Conservation (phyloP, 176 grass and related monocot genomes). For the Tillandsia leiboldiana region DNA sequence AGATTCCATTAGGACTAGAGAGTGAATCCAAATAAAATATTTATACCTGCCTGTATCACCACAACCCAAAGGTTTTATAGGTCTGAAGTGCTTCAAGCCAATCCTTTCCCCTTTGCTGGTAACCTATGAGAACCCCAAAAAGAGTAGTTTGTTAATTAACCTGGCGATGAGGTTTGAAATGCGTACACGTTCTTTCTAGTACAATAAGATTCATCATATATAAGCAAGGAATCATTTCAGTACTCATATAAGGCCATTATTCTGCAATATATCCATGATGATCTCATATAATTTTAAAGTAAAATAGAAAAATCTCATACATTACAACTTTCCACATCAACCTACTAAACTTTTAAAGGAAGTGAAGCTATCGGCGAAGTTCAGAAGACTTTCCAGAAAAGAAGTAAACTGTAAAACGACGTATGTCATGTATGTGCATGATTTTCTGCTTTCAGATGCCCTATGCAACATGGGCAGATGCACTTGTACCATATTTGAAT, state of each 20-base stretch:
- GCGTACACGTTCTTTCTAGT: not conserved
- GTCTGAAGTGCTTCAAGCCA: slow-evolving; percentile 83
- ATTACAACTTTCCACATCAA: not conserved
- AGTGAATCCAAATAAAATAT: not conserved
- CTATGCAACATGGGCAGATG: not conserved
- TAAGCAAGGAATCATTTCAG: not conserved
- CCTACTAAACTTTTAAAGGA: not conserved
- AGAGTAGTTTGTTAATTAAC: not conserved
- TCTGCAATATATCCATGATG: not conserved
- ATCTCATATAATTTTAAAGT: not conserved
- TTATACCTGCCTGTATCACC: slow-evolving; percentile 95
- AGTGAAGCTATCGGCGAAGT: too few species aligned
- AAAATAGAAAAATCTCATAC: not conserved
- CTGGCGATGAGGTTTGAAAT: slow-evolving; percentile 1
- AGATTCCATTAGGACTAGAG: slow-evolving; percentile 14
- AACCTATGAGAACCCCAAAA: slow-evolving; percentile 35
- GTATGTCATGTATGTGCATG: not conserved
- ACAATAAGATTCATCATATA: not conserved
- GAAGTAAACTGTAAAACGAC: too few species aligned
- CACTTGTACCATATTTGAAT: too few species aligned
- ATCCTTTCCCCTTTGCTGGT: slow-evolving; percentile 50
- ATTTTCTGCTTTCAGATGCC: not conserved
- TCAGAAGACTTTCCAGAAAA: too few species aligned
- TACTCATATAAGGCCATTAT: not conserved
- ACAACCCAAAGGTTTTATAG: slow-evolving; percentile 77